Percentiles rank a stretch among this genome's conserved stretches.
Conservation (phyloP, 1,284 basidiomycete species). For the Naganishia liquefaciens region DNA sequence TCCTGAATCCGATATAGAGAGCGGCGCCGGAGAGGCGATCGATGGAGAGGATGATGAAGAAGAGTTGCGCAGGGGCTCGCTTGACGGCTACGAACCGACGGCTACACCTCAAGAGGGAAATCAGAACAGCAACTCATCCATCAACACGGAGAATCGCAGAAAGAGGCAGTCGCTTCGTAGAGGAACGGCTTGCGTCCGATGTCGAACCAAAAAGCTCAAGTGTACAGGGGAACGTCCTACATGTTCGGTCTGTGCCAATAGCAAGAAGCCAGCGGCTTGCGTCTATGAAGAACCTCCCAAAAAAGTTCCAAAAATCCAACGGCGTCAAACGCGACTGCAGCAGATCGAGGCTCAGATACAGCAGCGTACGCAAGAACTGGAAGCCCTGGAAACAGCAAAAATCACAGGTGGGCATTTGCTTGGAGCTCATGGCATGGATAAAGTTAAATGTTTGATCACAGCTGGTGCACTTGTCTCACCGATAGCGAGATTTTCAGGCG, state of each 20-base stretch:
- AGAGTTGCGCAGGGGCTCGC: not conserved
- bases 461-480: too few species aligned
- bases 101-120: not conserved
- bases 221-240: slow-evolving; percentile 31
- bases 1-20: not conserved
- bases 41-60: slow-evolving; percentile 10
- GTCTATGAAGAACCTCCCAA: slow-evolving; percentile 28
- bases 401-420: not conserved
- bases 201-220: slow-evolving; percentile 34
- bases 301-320: slow-evolving; percentile 18
- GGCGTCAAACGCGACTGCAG: slow-evolving; percentile 25
- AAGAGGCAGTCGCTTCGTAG: slow-evolving; percentile 26
- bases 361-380: slow-evolving; percentile 6
- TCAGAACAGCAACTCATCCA: not conserved
- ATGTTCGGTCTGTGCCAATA: slow-evolving; percentile 25
- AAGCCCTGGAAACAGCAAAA: not conserved
- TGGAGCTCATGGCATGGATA: too few species aligned
- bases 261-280: slow-evolving; percentile 25
- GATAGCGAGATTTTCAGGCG: too few species aligned
- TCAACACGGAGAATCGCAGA: not conserved
- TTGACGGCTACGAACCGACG: not conserved
- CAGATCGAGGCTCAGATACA: slow-evolving; percentile 29
- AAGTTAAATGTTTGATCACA: too few species aligned
- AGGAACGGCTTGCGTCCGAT: slow-evolving; percentile 29
- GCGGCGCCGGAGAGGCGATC: slow-evolving; percentile 8